Percentiles rank a stretch among this genome's conserved stretches.
These are phyloP conservation scores for Imleria badia DNA, from an alignment of 768 basidiomycete genomes.

Conservation along the genomic window DNA sequence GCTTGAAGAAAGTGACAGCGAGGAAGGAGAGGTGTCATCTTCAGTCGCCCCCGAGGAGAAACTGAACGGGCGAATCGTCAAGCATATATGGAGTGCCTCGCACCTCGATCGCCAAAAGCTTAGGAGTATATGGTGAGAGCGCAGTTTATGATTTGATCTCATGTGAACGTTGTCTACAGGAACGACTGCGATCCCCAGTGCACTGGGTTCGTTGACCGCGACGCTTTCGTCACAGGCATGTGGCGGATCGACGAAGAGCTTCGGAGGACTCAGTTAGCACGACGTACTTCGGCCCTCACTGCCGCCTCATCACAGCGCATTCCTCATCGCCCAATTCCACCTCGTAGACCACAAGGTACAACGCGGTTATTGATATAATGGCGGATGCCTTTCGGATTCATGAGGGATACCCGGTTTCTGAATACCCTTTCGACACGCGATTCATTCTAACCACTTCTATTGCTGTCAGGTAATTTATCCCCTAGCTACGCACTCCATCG, in stretches of 20 bases:
- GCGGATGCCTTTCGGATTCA: not conserved
- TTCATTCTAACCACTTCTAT: not conserved
- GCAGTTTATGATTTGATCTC: not conserved
- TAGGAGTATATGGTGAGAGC: constrained; percentile 63
- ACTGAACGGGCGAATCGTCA: constrained; percentile 57
- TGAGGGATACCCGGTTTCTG: constrained; percentile 15
- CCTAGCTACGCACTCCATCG: not conserved
- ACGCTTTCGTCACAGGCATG: constrained; percentile 74
- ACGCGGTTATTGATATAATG: constrained; percentile 14
- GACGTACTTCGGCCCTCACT: constrained; percentile 31
- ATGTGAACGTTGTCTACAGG: constrained; percentile 40
- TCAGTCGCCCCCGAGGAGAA: constrained; percentile 43
- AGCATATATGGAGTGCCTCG: constrained; percentile 62
- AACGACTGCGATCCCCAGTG: constrained; percentile 61
- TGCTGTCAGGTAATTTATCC: constrained; percentile 13
- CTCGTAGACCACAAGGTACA: constrained; percentile 16
- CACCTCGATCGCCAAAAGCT: constrained; percentile 53
- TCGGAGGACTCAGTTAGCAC: constrained; percentile 51
- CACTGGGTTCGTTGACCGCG: constrained; percentile 59
- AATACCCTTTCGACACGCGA: constrained; percentile 17
- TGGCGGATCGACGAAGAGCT: constrained; percentile 87
- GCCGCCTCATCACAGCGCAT: constrained; percentile 35
- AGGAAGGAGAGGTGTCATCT: constrained; percentile 28
- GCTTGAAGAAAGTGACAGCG: constrained; percentile 11
- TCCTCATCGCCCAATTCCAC: constrained; percentile 30